Evolutionary conservation across 345 rosid species (phyloP).

Genomic region (Populus euphratica): DNA sequence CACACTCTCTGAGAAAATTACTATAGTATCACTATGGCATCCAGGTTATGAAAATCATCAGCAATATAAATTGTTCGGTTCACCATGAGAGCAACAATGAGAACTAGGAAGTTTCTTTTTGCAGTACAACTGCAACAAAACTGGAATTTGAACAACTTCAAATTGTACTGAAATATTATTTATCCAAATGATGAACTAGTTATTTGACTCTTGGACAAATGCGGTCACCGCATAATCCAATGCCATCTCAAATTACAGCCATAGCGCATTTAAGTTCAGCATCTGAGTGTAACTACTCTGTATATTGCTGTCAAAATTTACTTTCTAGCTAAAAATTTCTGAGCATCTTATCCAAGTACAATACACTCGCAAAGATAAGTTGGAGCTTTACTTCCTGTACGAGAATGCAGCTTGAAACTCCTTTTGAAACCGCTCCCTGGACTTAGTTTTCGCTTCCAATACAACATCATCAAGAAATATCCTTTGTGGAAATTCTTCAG

Average conservation of each 20-base stretch:
- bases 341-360: background rate
- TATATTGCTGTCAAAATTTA: background rate
- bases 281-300: background rate
- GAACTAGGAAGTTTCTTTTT: background rate
- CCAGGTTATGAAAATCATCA: no score
- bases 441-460: constrained; percentile 57
- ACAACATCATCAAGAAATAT: constrained; percentile 77
- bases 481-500: constrained; percentile 83
- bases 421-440: constrained; percentile 50
- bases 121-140: background rate
- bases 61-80: background rate
- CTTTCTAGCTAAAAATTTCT: background rate
- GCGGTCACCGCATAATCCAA: background rate
- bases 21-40: background rate
- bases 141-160: background rate
- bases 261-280: background rate
- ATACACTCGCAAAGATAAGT: background rate
- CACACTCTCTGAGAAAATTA: background rate
- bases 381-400: background rate
- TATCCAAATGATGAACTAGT: background rate
- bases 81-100: background rate
- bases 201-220: background rate
- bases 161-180: no score
- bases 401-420: constrained; percentile 51
- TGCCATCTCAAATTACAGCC: no score